Evolutionary conservation across 805 yeast genomes (phyloP).

Genomic region (Wickerhamiella sorbophila): DNA sequence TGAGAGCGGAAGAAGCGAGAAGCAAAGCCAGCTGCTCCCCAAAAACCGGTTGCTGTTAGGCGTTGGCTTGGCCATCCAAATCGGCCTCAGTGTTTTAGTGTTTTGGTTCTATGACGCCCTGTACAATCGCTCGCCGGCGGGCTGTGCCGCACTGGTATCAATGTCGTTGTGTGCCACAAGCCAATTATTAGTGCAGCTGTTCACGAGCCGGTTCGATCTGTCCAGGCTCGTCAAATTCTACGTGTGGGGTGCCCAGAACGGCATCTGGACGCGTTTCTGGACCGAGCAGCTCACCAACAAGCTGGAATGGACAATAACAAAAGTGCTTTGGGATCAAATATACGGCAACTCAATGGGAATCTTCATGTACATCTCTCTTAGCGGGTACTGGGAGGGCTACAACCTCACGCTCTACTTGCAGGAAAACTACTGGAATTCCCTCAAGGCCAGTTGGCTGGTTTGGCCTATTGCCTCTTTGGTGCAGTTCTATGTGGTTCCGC

Average conservation of each 20-base stretch:
- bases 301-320: conserved; percentile 13
- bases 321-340: conserved; percentile 23
- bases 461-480: conserved; percentile 20
- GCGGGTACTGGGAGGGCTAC: conserved; percentile 27
- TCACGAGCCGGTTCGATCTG: conserved; percentile 13
- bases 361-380: conserved; percentile 21
- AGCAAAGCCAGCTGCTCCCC: conserved; percentile 17
- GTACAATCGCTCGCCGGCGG: conserved; percentile 17
- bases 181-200: conserved; percentile 23
- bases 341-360: conserved; percentile 25
- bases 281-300: conserved; percentile 22
- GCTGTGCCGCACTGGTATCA: conserved; percentile 23
- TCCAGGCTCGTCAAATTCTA: conserved; percentile 22
- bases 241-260: conserved; percentile 26
- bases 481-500: conserved; percentile 15
- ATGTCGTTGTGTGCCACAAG: conserved; percentile 22
- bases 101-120: conserved; percentile 17
- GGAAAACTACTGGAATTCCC: conserved; percentile 17
- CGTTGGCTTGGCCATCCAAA: conserved; percentile 15
- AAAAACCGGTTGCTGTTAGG: conserved; percentile 8
- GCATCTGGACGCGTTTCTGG: conserved; percentile 27
- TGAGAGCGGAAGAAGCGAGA: conserved; percentile 16
- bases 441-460: conserved; percentile 15
- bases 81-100: conserved; percentile 14
- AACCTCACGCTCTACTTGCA: conserved; percentile 22